Percentiles rank a stretch among this genome's conserved stretches.
These are phyloP conservation scores for Petrea volubilis DNA, from an alignment of 257 asterid genomes.

Conservation along the genomic window DNA sequence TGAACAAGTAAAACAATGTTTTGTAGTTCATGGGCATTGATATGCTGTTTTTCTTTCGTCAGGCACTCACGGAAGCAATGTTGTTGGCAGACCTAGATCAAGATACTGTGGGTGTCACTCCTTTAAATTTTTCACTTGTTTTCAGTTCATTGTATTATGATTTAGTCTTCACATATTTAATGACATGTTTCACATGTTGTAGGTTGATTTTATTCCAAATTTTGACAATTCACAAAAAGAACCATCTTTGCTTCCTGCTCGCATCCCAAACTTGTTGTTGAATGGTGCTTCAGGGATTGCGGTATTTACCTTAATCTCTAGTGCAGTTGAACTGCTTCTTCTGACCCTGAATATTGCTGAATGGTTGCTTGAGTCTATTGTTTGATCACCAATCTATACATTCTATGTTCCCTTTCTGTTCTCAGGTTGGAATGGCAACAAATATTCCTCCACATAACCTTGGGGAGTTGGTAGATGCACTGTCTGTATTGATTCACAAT, in stretches of 20 bases:
- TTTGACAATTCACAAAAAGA: conserved; percentile 95
- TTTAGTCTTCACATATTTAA: conserved; percentile 23
- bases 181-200: conserved; percentile 29
- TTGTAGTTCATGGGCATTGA: conserved; percentile 18
- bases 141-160: conserved; percentile 4
- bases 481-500: conserved; percentile 82
- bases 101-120: conserved; percentile 67
- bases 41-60: conserved; percentile 26
- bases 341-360: not conserved
- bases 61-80: conserved; percentile 98
- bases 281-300: conserved; percentile 99
- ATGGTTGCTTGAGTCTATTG: conserved; percentile 4
- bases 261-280: conserved; percentile 79
- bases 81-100: conserved; percentile 84
- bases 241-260: conserved; percentile 98
- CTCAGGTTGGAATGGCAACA: conserved; percentile 99
- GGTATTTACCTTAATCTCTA: conserved; percentile 47
- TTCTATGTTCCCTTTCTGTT: conserved; percentile 17
- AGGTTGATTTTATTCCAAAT: conserved; percentile 97
- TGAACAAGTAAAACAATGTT: not conserved
- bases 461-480: conserved; percentile 96
- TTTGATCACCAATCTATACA: not conserved
- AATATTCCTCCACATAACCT: conserved; percentile 99
- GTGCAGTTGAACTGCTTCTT: conserved; percentile 1
- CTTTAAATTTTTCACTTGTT: conserved; percentile 1